Evolutionary conservation across 805 yeast species (phyloP), one percentile per base, ranked within the genome.

Genomic region (Yarrowia bubula): DNA sequence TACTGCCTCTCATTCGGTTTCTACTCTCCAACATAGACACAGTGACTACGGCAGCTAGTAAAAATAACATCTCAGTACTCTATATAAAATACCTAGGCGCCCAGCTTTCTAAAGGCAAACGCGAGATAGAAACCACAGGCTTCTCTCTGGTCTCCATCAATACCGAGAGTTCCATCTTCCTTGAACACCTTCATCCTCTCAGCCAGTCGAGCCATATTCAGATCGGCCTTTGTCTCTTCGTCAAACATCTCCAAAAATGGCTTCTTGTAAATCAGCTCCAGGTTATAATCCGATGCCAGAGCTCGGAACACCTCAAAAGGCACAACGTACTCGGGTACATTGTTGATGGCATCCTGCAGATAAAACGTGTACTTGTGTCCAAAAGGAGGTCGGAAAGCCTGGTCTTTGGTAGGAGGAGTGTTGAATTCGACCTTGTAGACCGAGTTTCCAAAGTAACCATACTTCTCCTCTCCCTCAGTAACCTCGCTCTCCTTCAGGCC

Each of bases 271-370:
- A 87, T 82, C 66, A 95, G 76, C 65, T 85, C 87, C 68, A 93
- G 76, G 13, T 90, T 90, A 74, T 86, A 89, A 66, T 91, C 96
- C 72, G 87, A 90, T 48, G 97, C 96, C 64, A 93, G 77, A 65
- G 87, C 84, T 75, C 96, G 81, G 66, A 95, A 84, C 1, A 87
- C 84, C 71, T 93, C 98, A 75, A 95, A 92, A 0, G 98, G 98
- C 7, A 95, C 97, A 6, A 95, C 96, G 72, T 89, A 95, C 73
- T 95, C 99, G 0, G 98, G 98, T 28, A 95, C 97, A 71, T 95
- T 87, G 68, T 91, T 97, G 57, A 95, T 93, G 0, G 99, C 99
- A 77, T 95, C 99, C 69, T 86, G 86, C 66, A 95, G 78, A 77
- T 80, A 90, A 74, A 89, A 95, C 64, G 84, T 84, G 75, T 95